Base-by-base conservation (phyloP, 75 land plant species). In the Azolla pinnata region DNA sequence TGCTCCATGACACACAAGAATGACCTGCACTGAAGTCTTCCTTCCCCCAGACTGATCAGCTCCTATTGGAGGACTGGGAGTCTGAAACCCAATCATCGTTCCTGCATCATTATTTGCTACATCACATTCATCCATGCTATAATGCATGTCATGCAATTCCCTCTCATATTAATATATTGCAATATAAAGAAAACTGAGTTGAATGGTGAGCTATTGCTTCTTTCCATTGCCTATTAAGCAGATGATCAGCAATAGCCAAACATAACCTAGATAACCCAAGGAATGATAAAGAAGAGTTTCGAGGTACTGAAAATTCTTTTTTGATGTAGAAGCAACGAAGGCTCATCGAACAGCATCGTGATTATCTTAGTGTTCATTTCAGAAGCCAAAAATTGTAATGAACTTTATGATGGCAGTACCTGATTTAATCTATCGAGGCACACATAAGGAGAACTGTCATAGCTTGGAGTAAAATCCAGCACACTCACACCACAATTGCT, bases 401-500 rank as follows among this genome's bases (percentile, higher is more conserved):
- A 32, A 57, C 12, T 2, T 18, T 25, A 31, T 24, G 24, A 2
- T n/a, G n/a, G n/a, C n/a, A n/a, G n/a, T 59, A 82, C 97, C 97
- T 92, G 97, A 76, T 92, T 92, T 26, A 92, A 65, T 27, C 97
- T 77, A 57, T 92, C 84, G 27, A 92, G 84, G 55, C 82, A 88
- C 47, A 82, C 63, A 59, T 72, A 48, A 9, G 97, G 86, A 46
- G 83, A 67, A 0, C 79, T 66, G 33, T 77, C 76, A 2, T 61
- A 67, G 66, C 72, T 38, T 56, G 96, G 95, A n/a, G 62, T 76
- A 64, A 92, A 88, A 70, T 92, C 97, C 50, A 92, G 54, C 54
- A 88, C 97, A 61, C 80, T 92, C 32, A 88, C 87, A 27, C 97
- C 97, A 74, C 97, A 92, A 49, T 92, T 92, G 83, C 97, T 92